Percentiles rank a stretch among this genome's conserved stretches.
Conservation (phyloP, 345 rosid genomes). For the Lenwebbia sp. region DNA sequence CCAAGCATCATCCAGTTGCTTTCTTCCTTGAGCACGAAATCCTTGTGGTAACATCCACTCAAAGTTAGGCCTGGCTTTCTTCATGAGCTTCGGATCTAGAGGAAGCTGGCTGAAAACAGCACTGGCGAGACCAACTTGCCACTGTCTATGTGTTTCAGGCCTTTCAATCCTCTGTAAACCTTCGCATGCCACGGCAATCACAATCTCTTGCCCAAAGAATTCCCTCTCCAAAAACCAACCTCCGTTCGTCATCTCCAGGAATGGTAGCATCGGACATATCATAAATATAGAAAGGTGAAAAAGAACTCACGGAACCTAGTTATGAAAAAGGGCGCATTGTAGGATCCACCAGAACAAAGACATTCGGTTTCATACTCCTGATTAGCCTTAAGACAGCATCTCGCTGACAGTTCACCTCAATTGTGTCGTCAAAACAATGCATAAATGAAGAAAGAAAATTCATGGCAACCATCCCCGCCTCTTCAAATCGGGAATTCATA, state of each 20-base stretch:
- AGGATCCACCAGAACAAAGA: conserved; percentile 58
- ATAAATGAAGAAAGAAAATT: conserved; percentile 28
- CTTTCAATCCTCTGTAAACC: conserved; percentile 62
- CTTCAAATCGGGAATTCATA: conserved; percentile 46
- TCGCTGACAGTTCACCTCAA: conserved; percentile 47
- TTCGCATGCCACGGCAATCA: conserved; percentile 69
- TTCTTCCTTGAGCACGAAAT: conserved; percentile 57
- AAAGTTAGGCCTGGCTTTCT: conserved; percentile 14
- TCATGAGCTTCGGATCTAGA: conserved; percentile 28
- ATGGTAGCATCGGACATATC: conserved; percentile 52
- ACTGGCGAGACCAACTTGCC: conserved; percentile 51
- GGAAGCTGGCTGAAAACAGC: conserved; percentile 59
- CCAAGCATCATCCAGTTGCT: conserved; percentile 70
- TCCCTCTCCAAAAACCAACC: conserved; percentile 51
- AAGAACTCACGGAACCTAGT: conserved; percentile 70
- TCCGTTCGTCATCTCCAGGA: conserved; percentile 32
- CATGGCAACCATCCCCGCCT: conserved; percentile 56
- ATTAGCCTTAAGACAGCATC: conserved; percentile 43
- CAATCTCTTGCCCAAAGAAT: conserved; percentile 46
- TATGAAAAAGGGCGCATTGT: conserved; percentile 63
- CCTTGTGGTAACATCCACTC: conserved; percentile 47
- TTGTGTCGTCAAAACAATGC: conserved; percentile 54
- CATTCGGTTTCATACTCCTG: conserved; percentile 47
- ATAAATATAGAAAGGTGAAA: conserved; percentile 60
- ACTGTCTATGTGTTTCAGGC: conserved; percentile 80